Evolutionary conservation across 2,329 filamentous ascomycete species (phyloP), one percentile per base, ranked within the genome.

Genomic region (Elsinoe arachidis): DNA sequence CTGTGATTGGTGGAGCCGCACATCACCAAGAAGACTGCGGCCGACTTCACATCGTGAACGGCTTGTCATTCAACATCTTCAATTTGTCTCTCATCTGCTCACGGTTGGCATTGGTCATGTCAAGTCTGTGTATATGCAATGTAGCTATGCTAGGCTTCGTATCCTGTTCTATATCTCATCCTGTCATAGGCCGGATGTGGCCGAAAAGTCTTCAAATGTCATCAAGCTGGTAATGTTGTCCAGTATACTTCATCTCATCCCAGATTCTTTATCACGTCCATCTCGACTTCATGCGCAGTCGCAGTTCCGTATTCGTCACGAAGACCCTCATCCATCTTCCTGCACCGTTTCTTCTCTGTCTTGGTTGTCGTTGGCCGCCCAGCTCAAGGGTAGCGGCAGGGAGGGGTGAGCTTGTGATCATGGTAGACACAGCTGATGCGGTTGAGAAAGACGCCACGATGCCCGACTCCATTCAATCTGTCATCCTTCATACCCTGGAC

Each of bases 1-100:
- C 12, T 15, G 12, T 53, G 49, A 53, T 53, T 53, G 49, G 49
- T 53, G 49, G 49, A 51, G 46, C 9, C 26, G 23, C 19, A n/a
- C 30, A 6, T 34, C 26, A 51, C 26, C 46, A 51, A 51, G 26
- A 51, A 7, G 26, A 14, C 30, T 5, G n/a, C 26, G 5, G 30
- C 46, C 46, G 46, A 51, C 46, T 35, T 51, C 46, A 51, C 30
- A 11, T 21, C 12, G 21, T 12, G 19, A 4, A 12, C 12, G 12
- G 21, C 5, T 17, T 23, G 11, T 46, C 19, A 26, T 12, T 23
- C n/a, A 4, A 30, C 12, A 23, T 26, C 9, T 23, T 43, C 39
- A 26, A 19, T 12, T 23, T 12, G 26, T 30, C 26, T 30, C 26
- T 7, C 26, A 30, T 30, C 26, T 30, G 26, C 26, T 30, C 26